A percentile compares a stretch with the other conserved stretches of the same genome.
phyloP scores from a whole-genome alignment of 2,329 filamentous ascomycete genomes.

The Phoma sp. region DNA sequence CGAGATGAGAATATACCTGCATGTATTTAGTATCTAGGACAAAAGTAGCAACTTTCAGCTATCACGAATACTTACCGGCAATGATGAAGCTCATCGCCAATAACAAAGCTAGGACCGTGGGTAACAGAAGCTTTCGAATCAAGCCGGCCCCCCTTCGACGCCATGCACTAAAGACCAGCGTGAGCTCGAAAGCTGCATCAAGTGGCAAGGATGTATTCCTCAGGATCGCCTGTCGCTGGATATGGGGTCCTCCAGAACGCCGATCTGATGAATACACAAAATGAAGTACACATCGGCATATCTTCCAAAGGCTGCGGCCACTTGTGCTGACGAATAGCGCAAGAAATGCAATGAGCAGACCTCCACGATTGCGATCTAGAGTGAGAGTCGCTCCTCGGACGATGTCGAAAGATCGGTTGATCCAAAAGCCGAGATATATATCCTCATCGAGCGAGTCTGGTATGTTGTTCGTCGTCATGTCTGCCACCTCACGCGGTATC shows the following conservation, averaged over 20 bases:
- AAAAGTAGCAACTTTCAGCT: background rate
- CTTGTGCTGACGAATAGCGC: conserved; percentile 27
- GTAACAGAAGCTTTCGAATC: background rate
- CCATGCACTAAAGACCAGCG: conserved; percentile 1
- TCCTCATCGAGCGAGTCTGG: conserved; percentile 5
- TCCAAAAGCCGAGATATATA: conserved; percentile 27
- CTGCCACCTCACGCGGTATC: background rate
- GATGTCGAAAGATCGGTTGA: conserved; percentile 16
- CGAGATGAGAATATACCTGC: conserved; percentile 43
- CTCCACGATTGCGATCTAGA: conserved; percentile 17
- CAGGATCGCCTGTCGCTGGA: conserved; percentile 45
- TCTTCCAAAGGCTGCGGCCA: conserved; percentile 25
- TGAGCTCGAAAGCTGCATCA: conserved; percentile 16
- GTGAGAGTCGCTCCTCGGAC: conserved; percentile 29
- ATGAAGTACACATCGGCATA: conserved; percentile 21
- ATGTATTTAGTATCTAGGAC: background rate
- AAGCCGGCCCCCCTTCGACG: background rate
- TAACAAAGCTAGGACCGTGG: background rate
- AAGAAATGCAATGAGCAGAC: conserved; percentile 31
- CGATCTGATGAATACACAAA: conserved; percentile 11
- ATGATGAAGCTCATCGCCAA: background rate
- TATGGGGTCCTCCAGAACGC: conserved; percentile 35
- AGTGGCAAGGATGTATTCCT: conserved; percentile 35
- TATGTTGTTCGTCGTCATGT: background rate
- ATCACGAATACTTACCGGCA: conserved; percentile 4